Evolutionary conservation across 495 filamentous ascomycete species (phyloP), one percentile per base, ranked within the genome.

Genomic region (Penicillium alfredii): DNA sequence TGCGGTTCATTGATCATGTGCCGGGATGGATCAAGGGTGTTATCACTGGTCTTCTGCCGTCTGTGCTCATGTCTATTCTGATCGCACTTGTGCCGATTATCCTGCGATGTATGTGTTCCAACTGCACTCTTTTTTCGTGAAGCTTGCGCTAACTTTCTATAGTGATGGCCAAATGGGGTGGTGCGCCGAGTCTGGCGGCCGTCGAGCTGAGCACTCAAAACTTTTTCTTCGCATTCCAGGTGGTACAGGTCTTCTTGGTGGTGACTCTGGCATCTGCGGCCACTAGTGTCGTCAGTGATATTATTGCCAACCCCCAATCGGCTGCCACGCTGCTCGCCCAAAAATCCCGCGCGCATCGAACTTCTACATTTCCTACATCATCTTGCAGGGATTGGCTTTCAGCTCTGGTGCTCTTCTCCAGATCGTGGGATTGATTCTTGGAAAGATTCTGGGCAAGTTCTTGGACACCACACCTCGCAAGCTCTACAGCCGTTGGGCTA

Each of bases 351-450:
- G 35, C n/a, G 76, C 85, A 3, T 88, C 88, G 46, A 96, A 93
- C 64, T 88, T 98, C 61, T 98, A 94, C 64, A 82, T 97, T 33
- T 82, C 84, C 0, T 98, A 94, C 66, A 90, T 98, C 53, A 81
- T 96, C 49, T 72, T 98, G 17, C 89, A 96, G 60, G 92, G 92
- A 31, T 63, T 98, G 40, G 82, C 81, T n/a, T 77, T 94, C 48
- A 82, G 83, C 30, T 69, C 86, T 0, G 73, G 80, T 37, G 73
- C 81, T 3, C 61, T 98, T 18, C 71, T 92, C 12, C 85, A 92
- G 52, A 76, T 92, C 14, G 73, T 71, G 22, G 88, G 87, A 6
- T 74, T 95, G 47, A 66, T 89, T 48, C 40, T 95, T 28, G 84
- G 86, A 60, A 78, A 77, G 25, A 32, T 96, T 5, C 63, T 97